These are phyloP conservation scores for Trichoderma sp. DNA, from an alignment of 2,329 filamentous ascomycete genomes.

Conservation along the genomic window DNA sequence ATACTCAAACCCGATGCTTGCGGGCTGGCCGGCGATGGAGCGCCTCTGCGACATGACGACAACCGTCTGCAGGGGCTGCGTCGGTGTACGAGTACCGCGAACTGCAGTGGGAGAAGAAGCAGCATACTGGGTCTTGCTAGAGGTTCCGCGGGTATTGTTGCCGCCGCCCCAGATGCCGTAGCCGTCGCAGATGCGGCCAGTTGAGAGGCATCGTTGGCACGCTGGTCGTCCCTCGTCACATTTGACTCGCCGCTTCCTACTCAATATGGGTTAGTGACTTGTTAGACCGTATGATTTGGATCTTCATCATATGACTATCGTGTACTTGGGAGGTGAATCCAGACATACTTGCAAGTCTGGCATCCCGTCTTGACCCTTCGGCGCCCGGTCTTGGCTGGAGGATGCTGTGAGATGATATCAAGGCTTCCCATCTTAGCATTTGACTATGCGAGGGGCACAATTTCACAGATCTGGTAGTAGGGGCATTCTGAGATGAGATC, in stretches of 20 bases:
- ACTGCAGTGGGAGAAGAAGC: not conserved
- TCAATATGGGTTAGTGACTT: not conserved
- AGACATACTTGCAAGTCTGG: conserved; percentile 38
- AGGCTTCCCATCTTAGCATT: not conserved
- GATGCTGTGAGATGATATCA: not conserved
- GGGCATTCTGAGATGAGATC: no score
- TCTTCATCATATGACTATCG: not conserved
- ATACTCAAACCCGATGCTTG: conserved; percentile 32
- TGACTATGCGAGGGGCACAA: not conserved
- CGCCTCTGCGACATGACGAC: conserved; percentile 15
- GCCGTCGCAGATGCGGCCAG: conserved; percentile 40
- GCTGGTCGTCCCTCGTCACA: conserved; percentile 44
- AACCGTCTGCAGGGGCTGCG: conserved; percentile 4
- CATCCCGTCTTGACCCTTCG: conserved; percentile 37
- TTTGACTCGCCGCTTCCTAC: conserved; percentile 35
- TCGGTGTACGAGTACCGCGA: not conserved
- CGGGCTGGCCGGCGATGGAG: conserved; percentile 11
- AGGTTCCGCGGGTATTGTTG: conserved; percentile 21
- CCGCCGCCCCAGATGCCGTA: conserved; percentile 42
- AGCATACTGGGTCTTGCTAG: not conserved
- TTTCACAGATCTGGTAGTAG: not conserved
- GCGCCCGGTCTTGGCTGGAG: not conserved
- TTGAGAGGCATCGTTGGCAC: conserved; percentile 27
- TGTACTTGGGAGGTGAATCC: conserved; percentile 17
- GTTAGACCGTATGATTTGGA: no score